Conservation (phyloP, 2,329 filamentous ascomycete genomes). For the Fusarium metavorans region DNA sequence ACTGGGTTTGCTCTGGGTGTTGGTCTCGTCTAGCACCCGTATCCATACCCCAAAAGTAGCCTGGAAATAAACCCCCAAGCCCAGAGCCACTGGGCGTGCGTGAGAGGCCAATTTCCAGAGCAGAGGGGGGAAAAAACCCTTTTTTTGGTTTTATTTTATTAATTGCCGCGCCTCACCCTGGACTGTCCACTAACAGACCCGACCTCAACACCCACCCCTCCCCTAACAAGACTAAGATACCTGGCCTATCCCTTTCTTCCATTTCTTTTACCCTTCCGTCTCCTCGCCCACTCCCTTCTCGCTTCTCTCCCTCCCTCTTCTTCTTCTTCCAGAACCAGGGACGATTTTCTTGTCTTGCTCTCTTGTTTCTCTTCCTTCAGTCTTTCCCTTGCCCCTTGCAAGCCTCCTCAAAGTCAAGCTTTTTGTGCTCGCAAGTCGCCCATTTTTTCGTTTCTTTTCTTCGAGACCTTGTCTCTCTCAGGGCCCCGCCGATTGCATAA, state of each 20-base stretch:
- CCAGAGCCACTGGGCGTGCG: slow-evolving; percentile 28
- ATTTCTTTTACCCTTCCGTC: slow-evolving; percentile 24
- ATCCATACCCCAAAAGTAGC: slow-evolving; percentile 1
- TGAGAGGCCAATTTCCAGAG: slow-evolving; percentile 45
- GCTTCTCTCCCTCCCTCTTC: slow-evolving; percentile 10
- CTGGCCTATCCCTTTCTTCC: slow-evolving; percentile 29
- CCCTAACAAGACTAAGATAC: slow-evolving; percentile 8
- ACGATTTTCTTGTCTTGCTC: slow-evolving; percentile 32
- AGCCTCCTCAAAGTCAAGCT: slow-evolving; percentile 26
- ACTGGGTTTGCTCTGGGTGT: slow-evolving; percentile 16
- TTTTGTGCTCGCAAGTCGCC: slow-evolving; percentile 31
- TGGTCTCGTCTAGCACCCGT: not conserved
- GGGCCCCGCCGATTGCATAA: slow-evolving; percentile 54
- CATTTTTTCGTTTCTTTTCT: slow-evolving; percentile 48
- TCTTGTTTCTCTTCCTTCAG: slow-evolving; percentile 34
- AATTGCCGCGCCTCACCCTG: slow-evolving; percentile 48
- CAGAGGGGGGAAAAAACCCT: slow-evolving; percentile 19
- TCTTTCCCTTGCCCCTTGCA: slow-evolving; percentile 40
- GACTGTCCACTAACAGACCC: slow-evolving; percentile 2
- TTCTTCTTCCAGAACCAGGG: slow-evolving; percentile 33
- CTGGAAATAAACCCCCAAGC: not conserved
- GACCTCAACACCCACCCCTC: slow-evolving; percentile 13
- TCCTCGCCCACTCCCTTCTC: slow-evolving; percentile 2
- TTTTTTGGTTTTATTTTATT: slow-evolving; percentile 46
- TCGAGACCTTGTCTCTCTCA: slow-evolving; percentile 38